These are phyloP conservation scores for Ogataea polymorpha DNA, from an alignment of 805 yeast species.

Conservation along the genomic window DNA sequence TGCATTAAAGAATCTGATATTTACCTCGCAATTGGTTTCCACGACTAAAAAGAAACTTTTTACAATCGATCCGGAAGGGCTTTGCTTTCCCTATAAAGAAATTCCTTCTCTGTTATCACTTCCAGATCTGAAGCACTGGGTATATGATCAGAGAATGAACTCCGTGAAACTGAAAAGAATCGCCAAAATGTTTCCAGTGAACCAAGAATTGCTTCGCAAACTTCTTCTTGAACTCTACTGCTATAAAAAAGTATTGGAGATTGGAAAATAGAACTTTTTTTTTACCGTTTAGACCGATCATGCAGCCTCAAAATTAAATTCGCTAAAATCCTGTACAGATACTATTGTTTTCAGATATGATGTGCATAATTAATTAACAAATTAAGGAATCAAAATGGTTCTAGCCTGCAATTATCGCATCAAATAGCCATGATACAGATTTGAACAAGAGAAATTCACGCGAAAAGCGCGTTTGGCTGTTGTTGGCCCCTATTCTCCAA, in stretches of 20 bases:
- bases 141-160: conserved; percentile 15
- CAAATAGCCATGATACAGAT: not conserved
- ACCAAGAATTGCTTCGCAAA: conserved; percentile 11
- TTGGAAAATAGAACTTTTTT: conserved; percentile 3
- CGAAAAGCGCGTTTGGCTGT: not conserved
- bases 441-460: not conserved
- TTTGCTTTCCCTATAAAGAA: conserved; percentile 15
- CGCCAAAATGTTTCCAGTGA: conserved; percentile 9
- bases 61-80: conserved; percentile 5
- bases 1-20: conserved; percentile 9
- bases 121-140: conserved; percentile 18
- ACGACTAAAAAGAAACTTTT: conserved; percentile 7
- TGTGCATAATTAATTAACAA: not conserved
- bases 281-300: conserved; percentile 1
- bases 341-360: conserved; percentile 5
- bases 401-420: not conserved
- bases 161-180: conserved; percentile 8
- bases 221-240: conserved; percentile 16
- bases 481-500: not conserved
- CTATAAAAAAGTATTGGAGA: conserved; percentile 11
- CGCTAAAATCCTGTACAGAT: conserved; percentile 3
- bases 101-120: conserved; percentile 8
- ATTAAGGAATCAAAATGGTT: not conserved
- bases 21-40: conserved; percentile 10
- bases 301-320: not conserved